Evolutionary conservation across 352 stramenopile genomes (phyloP).

Genomic region (Thalassiosira ordinaria): DNA sequence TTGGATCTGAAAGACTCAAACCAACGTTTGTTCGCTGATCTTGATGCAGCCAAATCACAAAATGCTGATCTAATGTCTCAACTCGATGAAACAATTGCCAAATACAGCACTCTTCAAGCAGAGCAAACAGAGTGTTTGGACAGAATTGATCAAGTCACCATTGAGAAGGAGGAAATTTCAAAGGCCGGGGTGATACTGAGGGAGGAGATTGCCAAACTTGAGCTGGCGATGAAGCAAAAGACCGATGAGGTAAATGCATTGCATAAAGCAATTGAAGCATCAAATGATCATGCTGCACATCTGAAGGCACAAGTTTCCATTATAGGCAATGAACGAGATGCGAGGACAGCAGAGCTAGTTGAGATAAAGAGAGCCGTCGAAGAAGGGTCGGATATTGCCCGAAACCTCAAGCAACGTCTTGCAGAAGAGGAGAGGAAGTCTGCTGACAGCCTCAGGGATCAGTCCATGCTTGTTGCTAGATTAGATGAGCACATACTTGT

Average conservation of each 20-base stretch:
- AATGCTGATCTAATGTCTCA: slow-evolving; percentile 9
- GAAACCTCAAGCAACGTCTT: slow-evolving; percentile 26
- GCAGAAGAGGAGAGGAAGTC: slow-evolving; percentile 6
- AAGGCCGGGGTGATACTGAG: background rate
- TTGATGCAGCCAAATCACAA: background rate
- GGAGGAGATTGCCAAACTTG: background rate
- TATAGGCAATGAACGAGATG: background rate
- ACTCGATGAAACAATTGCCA: slow-evolving; percentile 25
- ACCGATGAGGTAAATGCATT: slow-evolving; percentile 7
- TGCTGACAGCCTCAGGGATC: slow-evolving; percentile 5
- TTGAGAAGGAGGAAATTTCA: slow-evolving; percentile 1
- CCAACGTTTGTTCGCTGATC: slow-evolving; percentile 10
- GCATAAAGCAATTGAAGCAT: slow-evolving; percentile 6
- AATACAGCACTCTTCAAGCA: background rate
- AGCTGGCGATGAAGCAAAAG: background rate
- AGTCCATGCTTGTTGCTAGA: background rate
- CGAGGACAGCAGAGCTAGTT: slow-evolving; percentile 5
- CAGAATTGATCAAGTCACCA: slow-evolving; percentile 2
- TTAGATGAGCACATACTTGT: background rate
- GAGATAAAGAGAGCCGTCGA: slow-evolving; percentile 13
- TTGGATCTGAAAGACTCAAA: background rate
- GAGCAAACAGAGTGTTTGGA: slow-evolving; percentile 11
- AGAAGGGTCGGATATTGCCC: too few species aligned
- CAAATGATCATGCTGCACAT: background rate
- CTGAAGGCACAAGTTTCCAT: slow-evolving; percentile 4